A percentile compares a stretch with the other conserved stretches of the same genome.
These are phyloP conservation scores for Podaxis carcinomalis DNA, from an alignment of 768 basidiomycete genomes.

Conservation along the genomic window DNA sequence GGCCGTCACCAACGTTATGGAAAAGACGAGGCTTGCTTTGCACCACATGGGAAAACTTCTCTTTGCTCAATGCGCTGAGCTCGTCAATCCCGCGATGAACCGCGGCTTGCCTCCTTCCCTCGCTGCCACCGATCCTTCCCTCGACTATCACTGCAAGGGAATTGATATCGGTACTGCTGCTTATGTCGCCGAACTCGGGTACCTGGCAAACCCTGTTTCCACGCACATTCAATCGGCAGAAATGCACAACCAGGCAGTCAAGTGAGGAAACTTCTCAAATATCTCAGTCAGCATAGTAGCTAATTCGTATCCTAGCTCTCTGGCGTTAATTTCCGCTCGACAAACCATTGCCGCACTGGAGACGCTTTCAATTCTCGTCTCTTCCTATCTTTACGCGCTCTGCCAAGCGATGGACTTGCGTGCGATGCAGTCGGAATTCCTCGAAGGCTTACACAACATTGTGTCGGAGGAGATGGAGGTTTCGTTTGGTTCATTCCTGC, in stretches of 20 bases:
- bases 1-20: conserved; percentile 83
- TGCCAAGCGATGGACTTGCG: conserved; percentile 86
- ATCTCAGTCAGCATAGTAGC: conserved; percentile 12
- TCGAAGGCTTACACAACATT: conserved; percentile 41
- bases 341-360: conserved; percentile 77
- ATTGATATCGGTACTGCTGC: conserved; percentile 82
- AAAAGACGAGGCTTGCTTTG: conserved; percentile 75
- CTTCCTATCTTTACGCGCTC: conserved; percentile 68
- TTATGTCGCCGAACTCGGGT: conserved; percentile 78
- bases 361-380: conserved; percentile 67
- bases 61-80: conserved; percentile 65
- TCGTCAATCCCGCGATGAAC: conserved; percentile 74
- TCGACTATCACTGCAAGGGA: conserved; percentile 83
- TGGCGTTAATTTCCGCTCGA: conserved; percentile 80
- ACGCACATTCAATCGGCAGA: conserved; percentile 85
- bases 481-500: conserved; percentile 39
- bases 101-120: conserved; percentile 79
- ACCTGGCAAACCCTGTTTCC: conserved; percentile 78
- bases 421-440: conserved; percentile 66
- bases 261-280: conserved; percentile 42
- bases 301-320: conserved; percentile 44
- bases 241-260: conserved; percentile 91
- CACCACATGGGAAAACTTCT: conserved; percentile 67
- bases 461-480: conserved; percentile 44
- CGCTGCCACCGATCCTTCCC: conserved; percentile 73